These are phyloP conservation scores for Cinchona pubescens DNA, from an alignment of 257 asterid species.

Conservation along the genomic window DNA sequence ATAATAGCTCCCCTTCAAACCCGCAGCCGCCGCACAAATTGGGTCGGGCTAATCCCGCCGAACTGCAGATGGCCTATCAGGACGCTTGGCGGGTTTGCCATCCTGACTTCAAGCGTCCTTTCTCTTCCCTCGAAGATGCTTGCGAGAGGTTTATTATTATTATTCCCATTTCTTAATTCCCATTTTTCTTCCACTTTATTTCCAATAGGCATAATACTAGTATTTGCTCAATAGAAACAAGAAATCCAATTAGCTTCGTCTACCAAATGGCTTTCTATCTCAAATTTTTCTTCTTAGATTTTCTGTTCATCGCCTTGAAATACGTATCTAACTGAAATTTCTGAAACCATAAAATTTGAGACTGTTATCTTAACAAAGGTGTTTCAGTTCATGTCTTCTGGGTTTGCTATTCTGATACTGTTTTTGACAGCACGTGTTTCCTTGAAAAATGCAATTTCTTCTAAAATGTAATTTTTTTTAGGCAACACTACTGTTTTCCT, in stretches of 20 bases:
- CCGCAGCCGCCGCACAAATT: slow-evolving; percentile 36
- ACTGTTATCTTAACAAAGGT: not conserved
- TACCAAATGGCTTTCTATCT: too few species aligned
- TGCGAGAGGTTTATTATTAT: slow-evolving; percentile 61
- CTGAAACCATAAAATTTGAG: not conserved
- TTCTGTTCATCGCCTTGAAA: not conserved
- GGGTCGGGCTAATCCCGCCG: slow-evolving; percentile 31
- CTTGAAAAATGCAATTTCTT: not conserved
- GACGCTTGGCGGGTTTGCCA: slow-evolving; percentile 99
- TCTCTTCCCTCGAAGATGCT: slow-evolving; percentile 88
- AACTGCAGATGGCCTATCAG: slow-evolving; percentile 87
- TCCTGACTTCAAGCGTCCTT: slow-evolving; percentile 91
- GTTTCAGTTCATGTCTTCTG: not conserved
- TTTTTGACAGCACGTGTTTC: not conserved
- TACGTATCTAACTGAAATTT: not conserved
- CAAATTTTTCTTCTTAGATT: not conserved
- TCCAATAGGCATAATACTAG: not conserved
- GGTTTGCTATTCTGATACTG: not conserved
- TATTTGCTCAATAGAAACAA: too few species aligned
- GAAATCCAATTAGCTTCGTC: too few species aligned
- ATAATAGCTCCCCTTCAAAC: slow-evolving; percentile 15
- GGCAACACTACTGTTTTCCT: not conserved
- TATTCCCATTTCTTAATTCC: not conserved
- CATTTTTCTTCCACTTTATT: too few species aligned
- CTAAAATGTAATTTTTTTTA: not conserved